Conservation (phyloP, 305 asterid species). For the Fraxinus latifolia region DNA sequence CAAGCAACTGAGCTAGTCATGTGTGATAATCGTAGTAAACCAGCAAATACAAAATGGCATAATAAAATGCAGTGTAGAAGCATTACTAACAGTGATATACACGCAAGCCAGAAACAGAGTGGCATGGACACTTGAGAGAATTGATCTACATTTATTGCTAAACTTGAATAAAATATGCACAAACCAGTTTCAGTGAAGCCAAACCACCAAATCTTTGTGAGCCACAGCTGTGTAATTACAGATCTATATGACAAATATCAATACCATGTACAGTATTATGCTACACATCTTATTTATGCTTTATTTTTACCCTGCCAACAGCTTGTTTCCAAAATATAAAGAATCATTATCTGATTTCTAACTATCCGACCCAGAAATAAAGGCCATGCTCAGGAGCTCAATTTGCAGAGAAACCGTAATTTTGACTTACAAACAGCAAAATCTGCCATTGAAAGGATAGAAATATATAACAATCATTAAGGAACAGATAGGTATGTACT, state of each 20-base stretch:
- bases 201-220: not conserved
- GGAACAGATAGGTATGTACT: not conserved
- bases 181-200: not conserved
- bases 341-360: not conserved
- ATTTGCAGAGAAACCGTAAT: not conserved
- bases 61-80: not conserved
- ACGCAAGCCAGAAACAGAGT: constrained; percentile 1
- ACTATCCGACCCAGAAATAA: not conserved
- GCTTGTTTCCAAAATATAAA: not conserved
- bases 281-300: not conserved
- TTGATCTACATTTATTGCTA: not conserved
- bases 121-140: constrained; percentile 10
- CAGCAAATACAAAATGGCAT: not conserved
- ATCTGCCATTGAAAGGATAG: not conserved
- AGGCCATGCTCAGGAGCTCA: not conserved
- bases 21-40: not conserved
- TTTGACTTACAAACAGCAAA: not conserved
- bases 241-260: not conserved
- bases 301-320: not conserved
- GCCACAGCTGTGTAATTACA: not conserved
- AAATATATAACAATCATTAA: not conserved
- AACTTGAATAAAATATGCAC: not conserved
- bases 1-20: constrained; percentile 13
- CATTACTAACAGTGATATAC: not conserved
- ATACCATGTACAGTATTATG: not conserved